These are phyloP conservation scores for Chaetomiaceae sp. DNA, from an alignment of 2,329 filamentous ascomycete species.

Conservation along the genomic window DNA sequence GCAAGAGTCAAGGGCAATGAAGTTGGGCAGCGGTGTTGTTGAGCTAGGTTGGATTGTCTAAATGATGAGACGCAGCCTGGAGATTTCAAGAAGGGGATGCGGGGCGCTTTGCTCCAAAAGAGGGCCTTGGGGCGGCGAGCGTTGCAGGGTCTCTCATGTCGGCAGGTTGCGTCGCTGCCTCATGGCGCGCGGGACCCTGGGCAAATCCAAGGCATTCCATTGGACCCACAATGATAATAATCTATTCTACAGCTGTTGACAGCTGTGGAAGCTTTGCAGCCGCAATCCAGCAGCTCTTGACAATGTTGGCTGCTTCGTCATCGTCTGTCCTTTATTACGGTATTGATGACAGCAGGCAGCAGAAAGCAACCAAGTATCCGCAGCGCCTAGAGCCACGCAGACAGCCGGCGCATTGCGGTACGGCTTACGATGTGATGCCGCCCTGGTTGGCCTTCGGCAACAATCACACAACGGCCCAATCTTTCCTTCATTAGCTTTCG, in stretches of 20 bases:
- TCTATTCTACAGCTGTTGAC: constrained; percentile 7
- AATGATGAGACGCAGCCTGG: constrained; percentile 23
- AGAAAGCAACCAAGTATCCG: constrained; percentile 7
- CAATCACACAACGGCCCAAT: constrained; percentile 16
- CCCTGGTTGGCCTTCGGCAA: constrained; percentile 17
- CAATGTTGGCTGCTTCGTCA: constrained; percentile 21
- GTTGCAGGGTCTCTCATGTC: constrained; percentile 11
- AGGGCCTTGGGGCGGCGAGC: constrained; percentile 11
- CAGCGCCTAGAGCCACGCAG: constrained; percentile 10
- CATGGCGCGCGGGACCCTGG: background rate
- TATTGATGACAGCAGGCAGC: no score
- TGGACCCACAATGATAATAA: background rate
- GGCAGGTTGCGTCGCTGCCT: background rate
- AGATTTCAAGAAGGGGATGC: constrained; percentile 22
- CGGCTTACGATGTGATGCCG: constrained; percentile 25
- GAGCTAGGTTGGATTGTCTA: constrained; percentile 19
- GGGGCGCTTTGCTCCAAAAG: constrained; percentile 16
- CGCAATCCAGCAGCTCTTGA: constrained; percentile 11
- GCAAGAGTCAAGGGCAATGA: constrained; percentile 12
- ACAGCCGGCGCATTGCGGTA: constrained; percentile 16
- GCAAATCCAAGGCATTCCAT: background rate
- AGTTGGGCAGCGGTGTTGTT: constrained; percentile 16
- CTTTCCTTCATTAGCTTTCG: constrained; percentile 11
- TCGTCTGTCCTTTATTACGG: constrained; percentile 17
- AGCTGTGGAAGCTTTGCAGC: constrained; percentile 8